Evolutionary conservation across 257 asterid species (phyloP).

Genomic region (Solanum medicagineum): DNA sequence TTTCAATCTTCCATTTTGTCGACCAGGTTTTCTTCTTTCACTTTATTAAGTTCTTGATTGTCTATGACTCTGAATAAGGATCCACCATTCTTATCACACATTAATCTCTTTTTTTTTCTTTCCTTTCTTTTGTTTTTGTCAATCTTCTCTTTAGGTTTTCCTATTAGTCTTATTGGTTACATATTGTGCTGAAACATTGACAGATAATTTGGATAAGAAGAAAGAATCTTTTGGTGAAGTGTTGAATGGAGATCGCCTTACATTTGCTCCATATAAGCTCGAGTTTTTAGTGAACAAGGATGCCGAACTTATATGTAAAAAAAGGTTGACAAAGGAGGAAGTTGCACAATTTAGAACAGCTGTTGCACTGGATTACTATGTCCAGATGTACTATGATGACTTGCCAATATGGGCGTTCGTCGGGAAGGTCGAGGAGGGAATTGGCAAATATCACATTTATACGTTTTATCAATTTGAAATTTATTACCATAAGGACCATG

Average conservation of each 20-base stretch:
- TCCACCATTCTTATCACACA: background rate
- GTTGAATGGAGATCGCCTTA: constrained; percentile 9
- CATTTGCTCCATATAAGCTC: constrained; percentile 4
- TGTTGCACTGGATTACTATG: constrained; percentile 5
- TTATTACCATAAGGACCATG: background rate
- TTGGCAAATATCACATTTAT: background rate
- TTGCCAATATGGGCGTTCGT: constrained; percentile 10
- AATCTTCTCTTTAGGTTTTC: background rate
- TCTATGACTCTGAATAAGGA: background rate
- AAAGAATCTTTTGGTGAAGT: constrained; percentile 3
- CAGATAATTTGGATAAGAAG: constrained; percentile 6
- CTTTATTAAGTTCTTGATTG: background rate
- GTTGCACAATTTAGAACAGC: constrained; percentile 2
- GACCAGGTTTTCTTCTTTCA: constrained; percentile 10
- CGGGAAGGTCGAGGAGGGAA: constrained; percentile 1
- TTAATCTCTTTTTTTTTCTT: background rate
- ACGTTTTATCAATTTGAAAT: background rate
- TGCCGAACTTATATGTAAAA: background rate
- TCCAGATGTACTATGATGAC: constrained; percentile 13
- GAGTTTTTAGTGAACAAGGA: constrained; percentile 1
- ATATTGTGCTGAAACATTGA: background rate
- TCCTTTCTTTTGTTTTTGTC: background rate
- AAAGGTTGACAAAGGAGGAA: constrained; percentile 9
- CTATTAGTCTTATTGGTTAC: background rate
- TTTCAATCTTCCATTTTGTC: constrained; percentile 15